Evolutionary conservation across 2,329 filamentous ascomycete species (phyloP), one percentile per base, ranked within the genome.

Genomic region (Neodidymelliopsis sp.): DNA sequence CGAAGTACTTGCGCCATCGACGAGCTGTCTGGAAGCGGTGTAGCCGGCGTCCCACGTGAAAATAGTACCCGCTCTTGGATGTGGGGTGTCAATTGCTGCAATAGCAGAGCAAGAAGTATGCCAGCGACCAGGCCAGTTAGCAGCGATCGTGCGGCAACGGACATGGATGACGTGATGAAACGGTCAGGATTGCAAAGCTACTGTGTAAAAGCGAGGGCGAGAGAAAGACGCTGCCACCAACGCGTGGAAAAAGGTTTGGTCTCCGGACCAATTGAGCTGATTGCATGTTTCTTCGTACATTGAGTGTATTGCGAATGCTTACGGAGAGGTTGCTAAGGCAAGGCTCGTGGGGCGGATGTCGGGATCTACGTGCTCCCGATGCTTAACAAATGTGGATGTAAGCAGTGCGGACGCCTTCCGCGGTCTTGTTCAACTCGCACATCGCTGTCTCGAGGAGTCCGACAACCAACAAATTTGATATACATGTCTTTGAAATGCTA

Each of bases 1-100:
- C 57, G 69, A 56, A 73, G 58, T 56, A 69, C 59, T 51, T 63
- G 57, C 59, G 63, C 65, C 62, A 70, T 63, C 30, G 57, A 56
- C 24, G 59, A 49, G 37, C 55, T 36, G 18, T 53, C 33, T 56
- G 41, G 41, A 43, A 53, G 48, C 45, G 44, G 54, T 51, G 48
- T 47, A 37, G 25, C 49, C 39, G 19, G 35, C 29, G 35, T 35
- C 30, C 19, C 40, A 24, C 35, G 47, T 43, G 28, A 39, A 39
- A 18, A 13, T 37, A 42, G 42, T 37, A 23, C 43, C 59, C 58
- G 56, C 49, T 58, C 56, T 56, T 62, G 57, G 35, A 49, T 42
- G 31, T 48, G 49, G 19, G 51, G 50, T 22, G 57, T 38, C n/a
- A 63, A 18, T 20, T 59, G 58, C 36, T 63, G 64, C 56, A 64